Evolutionary conservation across 257 asterid species (phyloP), one percentile per base, ranked within the genome.

Genomic region (Pogostemon cablin): DNA sequence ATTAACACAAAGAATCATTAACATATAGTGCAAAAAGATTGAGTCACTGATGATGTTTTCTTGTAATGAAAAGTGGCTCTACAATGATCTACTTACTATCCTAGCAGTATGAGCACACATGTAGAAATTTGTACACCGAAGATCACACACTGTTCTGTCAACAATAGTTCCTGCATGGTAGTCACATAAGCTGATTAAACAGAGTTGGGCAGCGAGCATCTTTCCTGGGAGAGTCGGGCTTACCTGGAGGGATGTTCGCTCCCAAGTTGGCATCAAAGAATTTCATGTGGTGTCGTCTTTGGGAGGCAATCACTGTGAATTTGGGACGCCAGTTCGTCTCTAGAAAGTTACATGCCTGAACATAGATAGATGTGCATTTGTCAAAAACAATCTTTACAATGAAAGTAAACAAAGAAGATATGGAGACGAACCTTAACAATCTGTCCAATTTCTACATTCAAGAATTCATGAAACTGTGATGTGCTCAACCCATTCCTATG

Each of bases 301-400:
- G 85, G 49, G 89, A 75, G 11, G 80, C 79, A 47, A 84, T 77
- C 32, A 80, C 69, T 4, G 81, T 77, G 69, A 84, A 77, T 46
- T 84, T 84, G 43, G 89, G 89, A 44, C 62, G 83, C 89, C 87
- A 85, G 6, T 73, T 82, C 56, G 84, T 68, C 38, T 82, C 89
- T 1, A 82, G 82, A 63, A 82, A 85, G 49, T 68, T 63, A 35
- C 87, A 82, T 57, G 87, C 85, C 89, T 84, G 32, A 8, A 58
- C 39, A 48, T 44, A 54, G 60, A 61, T 46, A 7, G 65, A 62
- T 32, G 8, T 55, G 15, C 8, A 49, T 43, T 2, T 32, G 7
- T 9, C 7, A n/a, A 8, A 57, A 10, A 57, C 37, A 2, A 62
- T 59, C 25, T 59, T n/a, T 46, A 59, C 17, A 9, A 54, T 35